These are phyloP conservation scores for Heliamphora exappendiculata DNA, from an alignment of 148 eudicot genomes.

Conservation along the genomic window DNA sequence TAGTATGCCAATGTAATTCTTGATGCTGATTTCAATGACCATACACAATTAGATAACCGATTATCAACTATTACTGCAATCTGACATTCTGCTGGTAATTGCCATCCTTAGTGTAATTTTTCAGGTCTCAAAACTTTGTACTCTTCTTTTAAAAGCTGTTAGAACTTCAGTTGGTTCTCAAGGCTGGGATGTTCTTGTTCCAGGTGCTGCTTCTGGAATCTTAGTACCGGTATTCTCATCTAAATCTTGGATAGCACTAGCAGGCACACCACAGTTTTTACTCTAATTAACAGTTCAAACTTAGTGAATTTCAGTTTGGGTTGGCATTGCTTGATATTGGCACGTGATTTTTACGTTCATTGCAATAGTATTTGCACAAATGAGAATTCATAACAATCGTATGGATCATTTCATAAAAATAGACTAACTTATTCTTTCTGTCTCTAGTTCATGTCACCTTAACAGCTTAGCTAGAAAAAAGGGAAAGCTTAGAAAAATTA, in stretches of 20 bases:
- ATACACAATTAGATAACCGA: background rate
- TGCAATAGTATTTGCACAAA: background rate
- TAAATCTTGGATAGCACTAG: background rate
- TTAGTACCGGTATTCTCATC: conserved; percentile 55
- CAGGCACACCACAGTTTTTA: background rate
- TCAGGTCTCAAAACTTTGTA: conserved; percentile 92
- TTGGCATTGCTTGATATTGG: background rate
- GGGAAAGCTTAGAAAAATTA: background rate
- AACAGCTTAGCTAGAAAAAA: background rate
- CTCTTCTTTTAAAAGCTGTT: conserved; percentile 71
- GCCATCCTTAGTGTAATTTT: conserved; percentile 58
- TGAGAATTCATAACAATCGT: background rate
- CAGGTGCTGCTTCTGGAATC: conserved; percentile 76
- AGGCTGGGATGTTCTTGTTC: conserved; percentile 98
- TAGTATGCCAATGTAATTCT: background rate
- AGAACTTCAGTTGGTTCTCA: conserved; percentile 60
- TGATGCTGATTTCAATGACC: background rate
- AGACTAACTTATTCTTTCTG: background rate
- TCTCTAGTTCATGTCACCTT: background rate
- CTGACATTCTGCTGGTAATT: conserved; percentile 27
- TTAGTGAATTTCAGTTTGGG: background rate
- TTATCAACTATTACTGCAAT: background rate
- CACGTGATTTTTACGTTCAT: background rate
- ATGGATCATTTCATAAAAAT: background rate
- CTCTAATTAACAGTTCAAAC: background rate